Evolutionary conservation across 352 stramenopile species (phyloP).

Genomic region (Thalassiosira livingstoniorum): DNA sequence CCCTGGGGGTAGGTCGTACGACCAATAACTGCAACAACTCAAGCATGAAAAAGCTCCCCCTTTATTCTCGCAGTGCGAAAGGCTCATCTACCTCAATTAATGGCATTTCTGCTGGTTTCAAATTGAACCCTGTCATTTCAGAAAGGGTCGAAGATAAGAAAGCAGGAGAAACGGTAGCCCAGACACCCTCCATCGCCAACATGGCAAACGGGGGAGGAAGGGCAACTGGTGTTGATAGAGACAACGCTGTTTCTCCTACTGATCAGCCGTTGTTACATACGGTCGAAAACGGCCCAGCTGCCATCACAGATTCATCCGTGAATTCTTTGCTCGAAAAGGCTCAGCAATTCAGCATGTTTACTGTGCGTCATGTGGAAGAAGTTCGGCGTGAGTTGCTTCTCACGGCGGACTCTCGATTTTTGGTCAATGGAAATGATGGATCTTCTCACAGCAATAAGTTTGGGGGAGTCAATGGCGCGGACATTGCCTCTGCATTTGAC

Average conservation of each 20-base stretch:
- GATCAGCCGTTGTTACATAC: background rate
- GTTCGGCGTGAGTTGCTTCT: conserved; percentile 25
- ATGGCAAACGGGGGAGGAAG: background rate
- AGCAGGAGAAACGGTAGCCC: background rate
- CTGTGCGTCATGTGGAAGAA: conserved; percentile 38
- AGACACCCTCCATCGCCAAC: background rate
- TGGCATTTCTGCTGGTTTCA: background rate
- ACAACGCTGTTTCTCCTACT: background rate
- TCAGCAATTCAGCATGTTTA: conserved; percentile 43
- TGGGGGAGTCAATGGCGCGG: conserved; percentile 12
- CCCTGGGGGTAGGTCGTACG: too few species aligned
- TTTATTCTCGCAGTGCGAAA: conserved; percentile 36
- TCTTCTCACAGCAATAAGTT: conserved; percentile 5
- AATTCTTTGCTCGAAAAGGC: conserved; percentile 30
- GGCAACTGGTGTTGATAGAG: background rate
- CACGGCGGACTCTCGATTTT: conserved; percentile 9
- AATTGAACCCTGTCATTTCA: background rate
- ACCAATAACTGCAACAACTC: too few species aligned
- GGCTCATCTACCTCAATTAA: background rate
- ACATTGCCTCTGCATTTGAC: conserved; percentile 24
- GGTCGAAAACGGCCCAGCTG: background rate
- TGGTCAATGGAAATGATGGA: background rate
- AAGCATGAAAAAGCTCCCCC: conserved; percentile 31
- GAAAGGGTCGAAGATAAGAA: background rate
- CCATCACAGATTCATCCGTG: conserved; percentile 4